phyloP scores from a whole-genome alignment of 192 early-diverging fungal genomes.

The Mortierella antarctica region DNA sequence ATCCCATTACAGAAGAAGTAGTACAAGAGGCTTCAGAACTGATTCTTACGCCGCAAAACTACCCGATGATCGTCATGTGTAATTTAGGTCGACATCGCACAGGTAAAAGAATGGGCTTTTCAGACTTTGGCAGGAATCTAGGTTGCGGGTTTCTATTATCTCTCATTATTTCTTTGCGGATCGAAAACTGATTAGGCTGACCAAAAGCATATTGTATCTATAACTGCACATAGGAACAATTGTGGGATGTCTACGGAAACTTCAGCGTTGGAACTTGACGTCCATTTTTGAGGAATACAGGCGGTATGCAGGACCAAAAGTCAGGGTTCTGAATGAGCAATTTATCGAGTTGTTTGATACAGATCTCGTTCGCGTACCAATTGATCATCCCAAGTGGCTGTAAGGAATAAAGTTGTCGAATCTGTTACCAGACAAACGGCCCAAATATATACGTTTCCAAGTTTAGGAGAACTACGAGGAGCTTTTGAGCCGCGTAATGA shows the following conservation, averaged over 20 bases:
- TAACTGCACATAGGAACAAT: constrained; percentile 78
- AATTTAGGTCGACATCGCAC: constrained; percentile 97
- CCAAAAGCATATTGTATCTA: background rate
- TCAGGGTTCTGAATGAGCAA: constrained; percentile 96
- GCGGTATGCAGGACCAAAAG: constrained; percentile 95
- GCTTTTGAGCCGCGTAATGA: too few relatives aligned
- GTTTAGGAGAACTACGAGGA: too few relatives aligned
- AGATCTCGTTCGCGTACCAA: constrained; percentile 88
- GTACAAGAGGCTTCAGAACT: constrained; percentile 90
- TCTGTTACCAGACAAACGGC: too few relatives aligned
- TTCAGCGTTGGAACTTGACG: constrained; percentile 98
- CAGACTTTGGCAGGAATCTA: too few relatives aligned
- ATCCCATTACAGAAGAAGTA: constrained; percentile 98
- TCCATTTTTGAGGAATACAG: constrained; percentile 99
- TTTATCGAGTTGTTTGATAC: constrained; percentile 97
- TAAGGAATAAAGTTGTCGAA: constrained; percentile 37
- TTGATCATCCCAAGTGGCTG: constrained; percentile 80
- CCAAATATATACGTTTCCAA: too few relatives aligned
- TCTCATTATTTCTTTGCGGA: background rate
- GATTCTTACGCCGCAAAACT: constrained; percentile 88
- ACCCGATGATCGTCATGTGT: constrained; percentile 98
- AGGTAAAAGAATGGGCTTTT: constrained; percentile 58
- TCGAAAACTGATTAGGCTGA: background rate
- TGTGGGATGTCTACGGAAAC: constrained; percentile 96
- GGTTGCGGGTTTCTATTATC: background rate